Conservation (phyloP, 1,284 basidiomycete genomes). For the Cutaneotrichosporon sp. region DNA sequence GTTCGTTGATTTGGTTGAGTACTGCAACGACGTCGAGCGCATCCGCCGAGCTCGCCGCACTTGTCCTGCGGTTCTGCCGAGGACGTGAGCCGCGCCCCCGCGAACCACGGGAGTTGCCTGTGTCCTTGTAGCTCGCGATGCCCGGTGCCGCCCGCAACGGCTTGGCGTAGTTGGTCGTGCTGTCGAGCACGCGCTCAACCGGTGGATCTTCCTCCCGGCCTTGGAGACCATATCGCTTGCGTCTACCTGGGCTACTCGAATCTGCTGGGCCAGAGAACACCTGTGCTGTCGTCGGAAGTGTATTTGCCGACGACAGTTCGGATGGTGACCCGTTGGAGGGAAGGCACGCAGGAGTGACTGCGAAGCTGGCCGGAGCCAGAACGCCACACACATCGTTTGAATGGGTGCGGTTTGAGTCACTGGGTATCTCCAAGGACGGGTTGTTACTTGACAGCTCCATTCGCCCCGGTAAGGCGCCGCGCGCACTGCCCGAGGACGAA, state of each 20-base stretch:
- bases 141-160: conserved; percentile 73
- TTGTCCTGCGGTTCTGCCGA: conserved; percentile 15
- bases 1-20: conserved; percentile 80
- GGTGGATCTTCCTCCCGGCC: conserved; percentile 53
- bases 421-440: too few species aligned
- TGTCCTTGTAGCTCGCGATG: conserved; percentile 40
- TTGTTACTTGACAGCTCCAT: too few species aligned
- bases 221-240: conserved; percentile 39
- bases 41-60: conserved; percentile 47
- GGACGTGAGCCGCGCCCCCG: conserved; percentile 12
- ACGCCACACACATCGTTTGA: too few species aligned
- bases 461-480: too few species aligned
- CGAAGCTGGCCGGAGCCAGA: too few species aligned
- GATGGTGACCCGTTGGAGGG: too few species aligned
- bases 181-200: conserved; percentile 67
- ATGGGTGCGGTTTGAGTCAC: too few species aligned
- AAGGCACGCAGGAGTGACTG: too few species aligned
- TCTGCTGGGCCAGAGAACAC: background rate
- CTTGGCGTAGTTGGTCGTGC: conserved; percentile 70
- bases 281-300: background rate
- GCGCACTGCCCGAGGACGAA: too few species aligned
- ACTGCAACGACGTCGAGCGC: conserved; percentile 79
- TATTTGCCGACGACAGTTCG: conserved; percentile 5
- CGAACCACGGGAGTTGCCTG: background rate
- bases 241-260: background rate